Base-by-base conservation (phyloP, 352 stramenopile species). In the Globisporangium ultimum region DNA sequence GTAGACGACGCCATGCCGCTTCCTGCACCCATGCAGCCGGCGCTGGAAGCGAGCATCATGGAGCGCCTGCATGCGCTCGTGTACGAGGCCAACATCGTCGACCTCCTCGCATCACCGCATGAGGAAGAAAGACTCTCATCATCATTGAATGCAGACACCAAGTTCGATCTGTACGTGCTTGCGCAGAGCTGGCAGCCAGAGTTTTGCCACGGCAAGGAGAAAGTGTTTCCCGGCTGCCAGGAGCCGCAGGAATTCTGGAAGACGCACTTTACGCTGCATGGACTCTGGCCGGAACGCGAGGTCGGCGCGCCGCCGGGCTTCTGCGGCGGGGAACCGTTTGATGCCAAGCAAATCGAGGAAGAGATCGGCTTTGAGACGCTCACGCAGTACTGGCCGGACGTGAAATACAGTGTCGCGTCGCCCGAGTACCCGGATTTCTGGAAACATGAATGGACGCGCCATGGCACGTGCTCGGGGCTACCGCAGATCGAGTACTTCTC, bases 391-490 rank as follows among this genome's bases (percentile, higher is more conserved):
- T 97, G 89, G 89, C 89, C 89, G 17, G 80, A 96, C 65, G 88
- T 96, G 65, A 95, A 97, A 67, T 74, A 73, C 64, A 58, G 46
- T 51, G 66, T 74, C 42, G 47, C 54, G 12, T 84, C 76, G 14
- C 67, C 70, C 1, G 53, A 77, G 67, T 95, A 88, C 74, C 71
- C 67, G 21, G 74, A 88, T 40, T 98, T 98, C 61, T 98, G 92
- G 92, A 76, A 85, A 57, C 93, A 98, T 67, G 93, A 98, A 67
- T 98, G 93, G 93, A 87, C 67, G 20, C 93, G 95, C 51, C 93
- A 98, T 64, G 93, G 93, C 32, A 98, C 93, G 48, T 98, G 93
- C 75, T 95, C 87, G 12, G 89, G 89, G 0, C 73, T 98, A 7
- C 58, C 67, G 20, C 84, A 97, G 68, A 60, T 86, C 40, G 72